Conservation (phyloP, 345 rosid genomes). For the Gossypium raimondii region DNA sequence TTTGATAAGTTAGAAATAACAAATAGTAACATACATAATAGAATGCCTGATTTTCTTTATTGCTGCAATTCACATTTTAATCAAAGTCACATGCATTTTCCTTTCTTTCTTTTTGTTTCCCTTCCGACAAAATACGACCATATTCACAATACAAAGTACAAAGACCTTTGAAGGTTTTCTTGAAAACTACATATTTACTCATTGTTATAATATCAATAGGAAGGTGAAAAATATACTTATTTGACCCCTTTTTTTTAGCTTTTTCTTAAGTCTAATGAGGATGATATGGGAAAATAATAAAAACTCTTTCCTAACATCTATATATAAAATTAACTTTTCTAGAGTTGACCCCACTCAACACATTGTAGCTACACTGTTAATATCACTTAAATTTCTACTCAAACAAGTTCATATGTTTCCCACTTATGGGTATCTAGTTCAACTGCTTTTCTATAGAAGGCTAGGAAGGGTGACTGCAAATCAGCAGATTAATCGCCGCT, state of each 20-base stretch:
- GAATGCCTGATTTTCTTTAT: neutral
- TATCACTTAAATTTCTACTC: neutral
- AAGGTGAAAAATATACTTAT: too few species aligned
- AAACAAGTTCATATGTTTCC: neutral
- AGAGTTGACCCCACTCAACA: neutral
- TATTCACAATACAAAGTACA: neutral
- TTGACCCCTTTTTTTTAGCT: too few species aligned
- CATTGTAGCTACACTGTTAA: neutral
- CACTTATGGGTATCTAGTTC: neutral
- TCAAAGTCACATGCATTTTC: neutral
- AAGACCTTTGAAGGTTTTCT: neutral
- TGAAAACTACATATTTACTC: neutral
- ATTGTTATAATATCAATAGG: too few species aligned
- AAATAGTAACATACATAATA: neutral
- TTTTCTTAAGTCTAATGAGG: too few species aligned
- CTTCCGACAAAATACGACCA: neutral
- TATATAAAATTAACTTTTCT: neutral
- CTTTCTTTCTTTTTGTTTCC: neutral
- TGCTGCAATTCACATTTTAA: neutral
- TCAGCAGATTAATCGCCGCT: neutral
- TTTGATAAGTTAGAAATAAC: neutral
- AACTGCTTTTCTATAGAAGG: neutral
- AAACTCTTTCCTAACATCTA: neutral
- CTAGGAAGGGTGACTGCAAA: neutral
- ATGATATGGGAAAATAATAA: too few species aligned